Conservation (phyloP, 2,329 filamentous ascomycete genomes). For the Parascedosporium putredinis region DNA sequence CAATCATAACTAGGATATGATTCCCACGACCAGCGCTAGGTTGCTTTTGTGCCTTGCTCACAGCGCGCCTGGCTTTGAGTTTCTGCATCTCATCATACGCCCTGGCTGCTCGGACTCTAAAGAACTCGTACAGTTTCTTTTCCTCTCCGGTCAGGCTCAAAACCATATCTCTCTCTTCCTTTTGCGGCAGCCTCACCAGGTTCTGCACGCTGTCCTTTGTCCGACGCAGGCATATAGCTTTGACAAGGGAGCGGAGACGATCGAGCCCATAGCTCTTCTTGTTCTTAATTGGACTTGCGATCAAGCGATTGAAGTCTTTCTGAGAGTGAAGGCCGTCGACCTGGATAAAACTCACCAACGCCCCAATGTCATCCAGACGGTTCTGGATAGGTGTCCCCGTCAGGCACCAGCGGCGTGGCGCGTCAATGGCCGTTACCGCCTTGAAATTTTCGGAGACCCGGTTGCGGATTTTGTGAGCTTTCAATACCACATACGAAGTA, state of each 20-base stretch:
- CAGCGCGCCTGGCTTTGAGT: too few relatives aligned
- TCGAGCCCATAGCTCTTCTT: background rate
- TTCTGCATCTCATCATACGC: too few relatives aligned
- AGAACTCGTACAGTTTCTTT: conserved; percentile 2
- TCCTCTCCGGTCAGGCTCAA: background rate
- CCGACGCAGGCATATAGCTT: background rate
- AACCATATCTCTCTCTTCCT: background rate
- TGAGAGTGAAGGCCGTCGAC: conserved; percentile 29
- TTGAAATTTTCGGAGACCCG: conserved; percentile 32
- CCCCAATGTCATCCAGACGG: conserved; percentile 37
- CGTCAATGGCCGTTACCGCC: conserved; percentile 28
- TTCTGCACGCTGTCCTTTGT: background rate
- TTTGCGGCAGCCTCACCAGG: background rate
- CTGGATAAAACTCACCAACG: conserved; percentile 37
- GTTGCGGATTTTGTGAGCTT: conserved; percentile 41
- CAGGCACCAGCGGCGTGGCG: conserved; percentile 39
- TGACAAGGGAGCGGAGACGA: background rate
- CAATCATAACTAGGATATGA: conserved; percentile 17
- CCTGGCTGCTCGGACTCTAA: background rate
- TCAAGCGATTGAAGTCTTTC: conserved; percentile 29
- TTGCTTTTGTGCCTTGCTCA: background rate
- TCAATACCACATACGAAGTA: background rate
- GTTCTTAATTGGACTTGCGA: conserved; percentile 28
- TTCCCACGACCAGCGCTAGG: background rate
- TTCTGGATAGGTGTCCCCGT: conserved; percentile 47